A percentile compares a stretch with the other conserved stretches of the same genome.
Conservation (phyloP, 2,329 filamentous ascomycete genomes). For the Chrysoporthe austroafricana region DNA sequence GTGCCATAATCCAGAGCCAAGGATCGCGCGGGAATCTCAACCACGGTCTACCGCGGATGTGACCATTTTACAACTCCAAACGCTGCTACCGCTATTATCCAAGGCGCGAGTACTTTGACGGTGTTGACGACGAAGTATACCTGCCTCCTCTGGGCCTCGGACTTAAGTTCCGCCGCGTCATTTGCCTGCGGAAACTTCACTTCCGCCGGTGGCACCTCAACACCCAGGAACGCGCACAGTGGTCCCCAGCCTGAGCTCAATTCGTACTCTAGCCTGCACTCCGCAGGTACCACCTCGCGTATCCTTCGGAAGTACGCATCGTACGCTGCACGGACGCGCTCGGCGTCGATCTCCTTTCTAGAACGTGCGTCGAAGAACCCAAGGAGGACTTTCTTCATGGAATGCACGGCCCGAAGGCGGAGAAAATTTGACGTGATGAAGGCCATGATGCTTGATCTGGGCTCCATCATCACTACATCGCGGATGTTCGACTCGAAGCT, state of each 20-base stretch:
- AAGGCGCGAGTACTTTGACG: neutral
- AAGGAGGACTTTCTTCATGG: neutral
- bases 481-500: slow-evolving; percentile 13
- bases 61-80: neutral
- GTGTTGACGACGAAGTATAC: neutral
- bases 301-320: neutral
- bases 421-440: neutral
- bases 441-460: neutral
- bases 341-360: neutral
- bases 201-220: neutral
- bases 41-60: neutral
- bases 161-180: neutral
- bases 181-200: neutral
- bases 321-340: neutral
- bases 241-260: neutral
- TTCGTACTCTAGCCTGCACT: neutral
- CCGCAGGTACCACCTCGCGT: neutral
- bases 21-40: no score
- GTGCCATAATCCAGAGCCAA: no score
- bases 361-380: neutral
- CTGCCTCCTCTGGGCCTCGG: neutral
- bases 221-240: neutral
- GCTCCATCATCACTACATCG: neutral
- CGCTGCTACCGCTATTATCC: neutral
- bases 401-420: neutral